Percentiles rank a stretch among this genome's conserved stretches.
Evolutionary conservation across 805 yeast species (phyloP).

Genomic region (Kuraishia cidri): DNA sequence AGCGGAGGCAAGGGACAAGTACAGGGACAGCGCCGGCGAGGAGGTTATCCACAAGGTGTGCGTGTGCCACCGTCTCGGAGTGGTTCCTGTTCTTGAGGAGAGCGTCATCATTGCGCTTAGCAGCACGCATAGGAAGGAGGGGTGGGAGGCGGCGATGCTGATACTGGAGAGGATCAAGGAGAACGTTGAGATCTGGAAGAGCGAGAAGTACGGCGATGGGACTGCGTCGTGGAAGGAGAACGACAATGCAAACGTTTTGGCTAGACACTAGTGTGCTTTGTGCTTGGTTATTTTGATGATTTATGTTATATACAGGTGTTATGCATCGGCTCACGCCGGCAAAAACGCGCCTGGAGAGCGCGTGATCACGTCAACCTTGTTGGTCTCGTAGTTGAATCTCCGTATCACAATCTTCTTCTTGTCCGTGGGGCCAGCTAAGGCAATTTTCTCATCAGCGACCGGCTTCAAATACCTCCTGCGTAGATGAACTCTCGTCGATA

Average conservation of each 20-base stretch:
- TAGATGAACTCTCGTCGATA: slow-evolving; percentile 26
- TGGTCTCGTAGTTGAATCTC: slow-evolving; percentile 52
- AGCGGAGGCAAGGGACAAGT: slow-evolving; percentile 17
- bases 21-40: slow-evolving; percentile 10
- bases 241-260: slow-evolving; percentile 15
- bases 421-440: slow-evolving; percentile 21
- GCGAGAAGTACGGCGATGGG: slow-evolving; percentile 33
- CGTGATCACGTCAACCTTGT: slow-evolving; percentile 41
- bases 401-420: slow-evolving; percentile 41
- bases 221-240: slow-evolving; percentile 32
- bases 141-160: slow-evolving; percentile 36
- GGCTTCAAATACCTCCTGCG: slow-evolving; percentile 44
- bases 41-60: slow-evolving; percentile 24
- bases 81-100: slow-evolving; percentile 37
- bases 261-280: slow-evolving; percentile 4
- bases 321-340: background rate
- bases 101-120: slow-evolving; percentile 35
- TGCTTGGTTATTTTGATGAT: background rate
- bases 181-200: slow-evolving; percentile 41
- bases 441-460: slow-evolving; percentile 42
- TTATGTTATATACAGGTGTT: slow-evolving; percentile 1
- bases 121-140: slow-evolving; percentile 35
- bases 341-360: slow-evolving; percentile 44
- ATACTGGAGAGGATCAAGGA: slow-evolving; percentile 33
- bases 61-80: slow-evolving; percentile 35